Evolutionary conservation across 2,329 filamentous ascomycete genomes (phyloP), one percentile per base, ranked within the genome.

Genomic region (Fusarium brachygibbosum): DNA sequence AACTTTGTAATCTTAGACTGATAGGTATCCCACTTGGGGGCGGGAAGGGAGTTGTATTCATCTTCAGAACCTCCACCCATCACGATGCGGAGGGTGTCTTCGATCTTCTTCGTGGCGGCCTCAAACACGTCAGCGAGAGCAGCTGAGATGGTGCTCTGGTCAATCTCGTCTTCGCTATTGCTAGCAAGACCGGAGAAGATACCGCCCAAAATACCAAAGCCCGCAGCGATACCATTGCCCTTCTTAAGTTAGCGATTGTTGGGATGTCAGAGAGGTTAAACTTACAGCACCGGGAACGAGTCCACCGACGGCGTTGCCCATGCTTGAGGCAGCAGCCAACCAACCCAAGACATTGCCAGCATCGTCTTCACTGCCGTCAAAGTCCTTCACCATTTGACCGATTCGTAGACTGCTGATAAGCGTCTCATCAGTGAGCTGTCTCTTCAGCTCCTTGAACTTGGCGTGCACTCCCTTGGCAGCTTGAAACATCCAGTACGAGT

Each of bases 1-100:
- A 67, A 62, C 46, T 67, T 67, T n/a, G 62, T 32, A 16, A 67
- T 66, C 55, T 62, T 67, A 41, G 56, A 52, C 50, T 62, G 45
- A 19, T 21, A 66, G 2, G 56, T 66, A 17, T 67, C 64, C 56
- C 46, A 61, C 28, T 57, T 55, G 7, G 64, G 64, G 5, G 64
- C 62, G 6, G 46, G 64, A 1, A 66, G 37, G 3, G 62, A 50
- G 16, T 56, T 50, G 28, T 63, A 63, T 21, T 63, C 59, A 14
- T 62, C 57, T 34, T 50, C 37, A 28, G 35, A 40, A 10, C 60
- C 60, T 5, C 60, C 60, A 5, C 60, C 60, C 23, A 46, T 63
- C 16, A 40, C 60, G 7, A 63, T 62, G 3, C 49, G 44, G 1
- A 63, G 50, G 2, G 50, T 56, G 2, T 37, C 44, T 12, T 63